A percentile compares a stretch with the other conserved stretches of the same genome.
Evolutionary conservation across 768 basidiomycete genomes (phyloP).

Genomic region (Suillus lakei): DNA sequence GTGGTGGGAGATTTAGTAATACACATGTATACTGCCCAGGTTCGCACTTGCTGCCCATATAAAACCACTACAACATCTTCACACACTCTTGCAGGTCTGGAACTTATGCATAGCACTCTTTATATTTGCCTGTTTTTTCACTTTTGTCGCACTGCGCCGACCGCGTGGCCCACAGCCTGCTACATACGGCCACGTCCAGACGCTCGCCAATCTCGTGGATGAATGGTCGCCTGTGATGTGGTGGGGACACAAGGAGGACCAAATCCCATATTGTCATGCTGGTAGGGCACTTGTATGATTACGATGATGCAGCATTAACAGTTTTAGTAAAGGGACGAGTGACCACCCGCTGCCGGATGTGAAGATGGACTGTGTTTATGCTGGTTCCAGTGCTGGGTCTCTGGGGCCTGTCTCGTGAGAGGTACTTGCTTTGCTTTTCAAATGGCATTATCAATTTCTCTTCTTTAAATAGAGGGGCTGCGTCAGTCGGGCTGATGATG

Average conservation of each 20-base stretch:
- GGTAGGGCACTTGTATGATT: conserved; percentile 13
- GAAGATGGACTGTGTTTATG: conserved; percentile 26
- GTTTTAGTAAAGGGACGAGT: background rate
- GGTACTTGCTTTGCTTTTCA: background rate
- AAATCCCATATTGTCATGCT: conserved; percentile 17
- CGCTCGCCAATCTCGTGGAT: conserved; percentile 39
- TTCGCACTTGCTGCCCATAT: background rate
- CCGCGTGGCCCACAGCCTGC: conserved; percentile 34
- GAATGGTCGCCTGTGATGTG: conserved; percentile 39
- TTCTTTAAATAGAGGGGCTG: background rate
- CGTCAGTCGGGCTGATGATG: background rate
- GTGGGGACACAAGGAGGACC: conserved; percentile 33
- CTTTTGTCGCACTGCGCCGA: conserved; percentile 15
- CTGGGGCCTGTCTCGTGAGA: background rate
- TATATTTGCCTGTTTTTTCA: conserved; percentile 25
- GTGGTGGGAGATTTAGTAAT: conserved; percentile 6
- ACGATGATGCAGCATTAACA: background rate
- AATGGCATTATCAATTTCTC: background rate
- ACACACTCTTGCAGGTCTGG: conserved; percentile 22
- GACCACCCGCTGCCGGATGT: conserved; percentile 26
- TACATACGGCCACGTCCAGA: conserved; percentile 39
- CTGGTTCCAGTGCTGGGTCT: background rate
- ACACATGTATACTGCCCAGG: conserved; percentile 33
- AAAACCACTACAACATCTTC: background rate
- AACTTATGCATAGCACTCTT: conserved; percentile 29